Evolutionary conservation across 345 rosid genomes (phyloP).

Genomic region (Citrus inodora): DNA sequence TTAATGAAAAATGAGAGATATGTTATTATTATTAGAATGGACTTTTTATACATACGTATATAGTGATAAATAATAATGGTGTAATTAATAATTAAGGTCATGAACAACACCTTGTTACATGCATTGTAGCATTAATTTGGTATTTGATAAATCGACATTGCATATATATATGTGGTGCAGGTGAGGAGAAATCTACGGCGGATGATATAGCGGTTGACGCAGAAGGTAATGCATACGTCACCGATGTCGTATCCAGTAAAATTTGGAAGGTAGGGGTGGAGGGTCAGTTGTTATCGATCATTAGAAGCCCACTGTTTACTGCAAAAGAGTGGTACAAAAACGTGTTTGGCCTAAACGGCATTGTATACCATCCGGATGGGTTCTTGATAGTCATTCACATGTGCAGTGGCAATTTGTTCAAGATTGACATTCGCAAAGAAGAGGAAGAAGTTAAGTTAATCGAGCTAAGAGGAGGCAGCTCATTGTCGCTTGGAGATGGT

Average conservation of each 20-base stretch:
- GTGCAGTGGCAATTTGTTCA: constrained; percentile 52
- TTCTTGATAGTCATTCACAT: constrained; percentile 77
- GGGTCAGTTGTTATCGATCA: constrained; percentile 54
- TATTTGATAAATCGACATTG: too few species aligned
- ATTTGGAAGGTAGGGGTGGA: constrained; percentile 69
- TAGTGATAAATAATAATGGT: too few species aligned
- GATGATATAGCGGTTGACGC: constrained; percentile 78
- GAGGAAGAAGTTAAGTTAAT: constrained; percentile 42
- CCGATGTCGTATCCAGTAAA: constrained; percentile 58
- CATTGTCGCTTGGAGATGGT: constrained; percentile 67
- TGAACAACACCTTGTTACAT: too few species aligned
- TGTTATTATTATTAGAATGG: too few species aligned
- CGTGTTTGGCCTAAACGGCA: constrained; percentile 70
- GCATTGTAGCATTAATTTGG: too few species aligned
- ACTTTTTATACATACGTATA: too few species aligned
- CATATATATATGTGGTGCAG: constrained; percentile 18
- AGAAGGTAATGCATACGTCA: constrained; percentile 73
- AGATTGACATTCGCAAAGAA: constrained; percentile 49
- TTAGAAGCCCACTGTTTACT: constrained; percentile 56
- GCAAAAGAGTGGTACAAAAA: constrained; percentile 66
- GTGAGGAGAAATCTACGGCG: constrained; percentile 64
- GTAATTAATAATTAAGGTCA: too few species aligned
- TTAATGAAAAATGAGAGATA: too few species aligned
- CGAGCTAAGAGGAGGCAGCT: constrained; percentile 43
- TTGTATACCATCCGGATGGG: constrained; percentile 80